phyloP scores from a whole-genome alignment of 352 stramenopile species.

The Globisporangium carolinianum region DNA sequence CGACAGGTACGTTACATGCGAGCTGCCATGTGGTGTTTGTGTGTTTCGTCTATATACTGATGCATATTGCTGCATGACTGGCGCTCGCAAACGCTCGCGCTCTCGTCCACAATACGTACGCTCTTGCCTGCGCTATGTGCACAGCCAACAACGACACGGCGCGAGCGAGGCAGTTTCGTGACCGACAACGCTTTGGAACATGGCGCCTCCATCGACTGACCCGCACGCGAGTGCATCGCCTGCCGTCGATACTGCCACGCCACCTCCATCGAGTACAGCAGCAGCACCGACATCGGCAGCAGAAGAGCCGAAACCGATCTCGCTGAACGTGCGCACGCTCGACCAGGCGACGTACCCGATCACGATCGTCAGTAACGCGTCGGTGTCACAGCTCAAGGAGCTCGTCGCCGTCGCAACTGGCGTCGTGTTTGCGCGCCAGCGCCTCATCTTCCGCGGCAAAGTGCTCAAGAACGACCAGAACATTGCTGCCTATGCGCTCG shows the following conservation, averaged over 20 bases:
- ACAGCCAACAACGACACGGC: neutral
- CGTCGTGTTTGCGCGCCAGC: conserved; percentile 61
- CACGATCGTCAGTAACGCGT: conserved; percentile 48
- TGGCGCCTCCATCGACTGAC: neutral
- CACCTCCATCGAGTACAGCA: neutral
- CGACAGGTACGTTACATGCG: too few species aligned
- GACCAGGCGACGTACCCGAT: conserved; percentile 81
- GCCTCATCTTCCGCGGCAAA: conserved; percentile 81
- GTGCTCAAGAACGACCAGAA: conserved; percentile 84
- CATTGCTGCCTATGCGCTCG: conserved; percentile 63
- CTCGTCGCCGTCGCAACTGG: conserved; percentile 60
- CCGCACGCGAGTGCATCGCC: neutral
- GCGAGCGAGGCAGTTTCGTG: too few species aligned
- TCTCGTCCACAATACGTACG: too few species aligned
- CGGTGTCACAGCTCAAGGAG: conserved; percentile 72
- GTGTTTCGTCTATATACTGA: too few species aligned
- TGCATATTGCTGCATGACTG: too few species aligned
- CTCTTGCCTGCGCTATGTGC: too few species aligned
- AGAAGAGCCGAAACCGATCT: conserved; percentile 22
- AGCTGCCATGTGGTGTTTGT: too few species aligned
- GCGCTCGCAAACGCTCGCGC: too few species aligned
- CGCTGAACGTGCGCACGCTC: conserved; percentile 76
- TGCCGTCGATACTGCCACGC: too few species aligned
- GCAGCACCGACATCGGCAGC: neutral
- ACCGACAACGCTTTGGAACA: neutral